phyloP scores from a whole-genome alignment of 768 basidiomycete genomes.

The Russula abietina region DNA sequence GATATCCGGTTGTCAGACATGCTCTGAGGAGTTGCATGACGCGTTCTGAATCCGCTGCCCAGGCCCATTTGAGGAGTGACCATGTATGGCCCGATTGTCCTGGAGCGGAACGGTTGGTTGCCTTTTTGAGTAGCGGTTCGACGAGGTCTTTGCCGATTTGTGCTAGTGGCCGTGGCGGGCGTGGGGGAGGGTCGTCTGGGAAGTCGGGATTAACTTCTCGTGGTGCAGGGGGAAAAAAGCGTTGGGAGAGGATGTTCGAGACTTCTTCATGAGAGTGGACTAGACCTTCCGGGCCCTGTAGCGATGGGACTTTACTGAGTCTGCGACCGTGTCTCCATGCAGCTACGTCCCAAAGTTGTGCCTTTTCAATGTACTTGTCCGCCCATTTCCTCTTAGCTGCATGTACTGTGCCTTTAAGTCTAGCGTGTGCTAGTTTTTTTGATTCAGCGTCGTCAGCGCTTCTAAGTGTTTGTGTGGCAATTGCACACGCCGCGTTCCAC shows the following conservation, averaged over 20 bases:
- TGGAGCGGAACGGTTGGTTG: neutral
- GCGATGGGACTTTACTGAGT: neutral
- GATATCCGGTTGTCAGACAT: neutral
- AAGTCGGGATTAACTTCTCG: neutral
- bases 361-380: neutral
- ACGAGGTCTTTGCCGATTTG: neutral
- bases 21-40: fast-evolving
- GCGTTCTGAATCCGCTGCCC: neutral
- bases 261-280: neutral
- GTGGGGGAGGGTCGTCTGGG: neutral
- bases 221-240: neutral
- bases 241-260: neutral
- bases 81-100: neutral
- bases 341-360: neutral
- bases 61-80: neutral
- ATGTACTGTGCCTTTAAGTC: neutral
- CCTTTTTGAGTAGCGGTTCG: neutral
- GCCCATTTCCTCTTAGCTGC: neutral
- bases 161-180: too few relatives aligned
- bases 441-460: fast-evolving
- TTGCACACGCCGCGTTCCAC: neutral
- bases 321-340: neutral
- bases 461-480: fast-evolving
- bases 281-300: neutral
- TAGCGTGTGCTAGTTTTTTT: neutral